Base-by-base conservation (phyloP, 2,329 filamentous ascomycete species). In the Aureobasidium sp. region DNA sequence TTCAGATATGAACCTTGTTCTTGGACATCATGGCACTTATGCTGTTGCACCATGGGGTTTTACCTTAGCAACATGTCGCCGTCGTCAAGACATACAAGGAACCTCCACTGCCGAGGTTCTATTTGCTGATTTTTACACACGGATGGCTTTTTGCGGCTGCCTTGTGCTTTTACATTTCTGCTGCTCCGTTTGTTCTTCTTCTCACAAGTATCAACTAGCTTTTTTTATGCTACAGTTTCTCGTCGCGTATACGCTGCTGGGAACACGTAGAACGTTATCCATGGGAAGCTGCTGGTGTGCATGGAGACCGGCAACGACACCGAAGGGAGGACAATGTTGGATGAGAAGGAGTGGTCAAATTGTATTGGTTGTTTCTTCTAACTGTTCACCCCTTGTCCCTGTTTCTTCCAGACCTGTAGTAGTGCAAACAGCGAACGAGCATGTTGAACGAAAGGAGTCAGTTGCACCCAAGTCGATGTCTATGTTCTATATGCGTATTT, bases 351-450 rank as follows among this genome's bases (percentile, higher is more conserved):
- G 55, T 39, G 41, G 42, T 42, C 31, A 58, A 48, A 47, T 48
- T 58, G 55, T 58, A 48, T 48, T 58, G 42, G 55, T 58, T 58
- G 55, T 58, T 45, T 48, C 55, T 58, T 58, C 39, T 39, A 34
- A 36, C 53, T 45, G 53, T 57, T 22, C 5, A 17, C 36, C n/a
- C 29, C 41, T 45, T 57, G 41, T 36, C 31, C 22, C 45, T 45
- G 14, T 29, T 31, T 12, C 22, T 36, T 45, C 27, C 53, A 29
- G 41, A 44, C 42, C 22, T 45, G 27, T 57, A 57, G 39, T 57
- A 44, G 53, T 36, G 53, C 53, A 17, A 57, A 45, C 34, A 45
- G 53, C 29, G n/a, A 57, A 57, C 15, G 41, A 45, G 29, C 29
- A 20, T 45, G 53, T 57, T 57, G 29, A 57, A 57, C 41, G 5